A percentile compares a stretch with the other conserved stretches of the same genome.
Conservation (phyloP, 805 yeast genomes). For the Danielia reshetovae region DNA sequence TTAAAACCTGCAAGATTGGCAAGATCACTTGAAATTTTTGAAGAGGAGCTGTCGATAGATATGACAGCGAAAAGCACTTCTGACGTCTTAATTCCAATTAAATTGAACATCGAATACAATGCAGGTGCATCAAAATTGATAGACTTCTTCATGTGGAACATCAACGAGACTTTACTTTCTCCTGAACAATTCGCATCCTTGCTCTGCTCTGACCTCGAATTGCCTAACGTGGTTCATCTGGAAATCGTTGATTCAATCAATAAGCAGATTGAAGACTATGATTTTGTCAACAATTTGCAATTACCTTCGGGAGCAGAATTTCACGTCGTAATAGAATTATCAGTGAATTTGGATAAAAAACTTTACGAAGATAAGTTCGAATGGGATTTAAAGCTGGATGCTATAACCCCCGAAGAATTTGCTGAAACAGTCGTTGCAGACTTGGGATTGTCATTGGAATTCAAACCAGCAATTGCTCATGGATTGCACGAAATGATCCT, state of each 20-base stretch:
- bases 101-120: constrained; percentile 57
- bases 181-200: constrained; percentile 74
- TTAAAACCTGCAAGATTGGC: constrained; percentile 15
- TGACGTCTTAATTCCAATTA: constrained; percentile 60
- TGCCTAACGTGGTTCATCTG: constrained; percentile 60
- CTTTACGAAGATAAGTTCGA: constrained; percentile 90
- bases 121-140: constrained; percentile 45
- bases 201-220: constrained; percentile 78
- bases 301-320: constrained; percentile 55
- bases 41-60: constrained; percentile 4
- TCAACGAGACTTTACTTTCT: constrained; percentile 58
- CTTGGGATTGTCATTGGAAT: constrained; percentile 79
- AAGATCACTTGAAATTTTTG: constrained; percentile 6
- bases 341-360: constrained; percentile 78
- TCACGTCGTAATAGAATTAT: constrained; percentile 75
- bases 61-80: constrained; percentile 2
- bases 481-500: constrained; percentile 77
- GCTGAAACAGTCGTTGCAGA: constrained; percentile 81
- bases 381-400: constrained; percentile 68
- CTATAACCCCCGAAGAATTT: constrained; percentile 75
- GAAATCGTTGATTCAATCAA: constrained; percentile 67
- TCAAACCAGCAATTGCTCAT: constrained; percentile 84
- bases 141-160: constrained; percentile 74
- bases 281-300: constrained; percentile 57
- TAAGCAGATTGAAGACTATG: constrained; percentile 76